Conservation (phyloP, 73 alveolate genomes). For the Blepharisma japonicum region DNA sequence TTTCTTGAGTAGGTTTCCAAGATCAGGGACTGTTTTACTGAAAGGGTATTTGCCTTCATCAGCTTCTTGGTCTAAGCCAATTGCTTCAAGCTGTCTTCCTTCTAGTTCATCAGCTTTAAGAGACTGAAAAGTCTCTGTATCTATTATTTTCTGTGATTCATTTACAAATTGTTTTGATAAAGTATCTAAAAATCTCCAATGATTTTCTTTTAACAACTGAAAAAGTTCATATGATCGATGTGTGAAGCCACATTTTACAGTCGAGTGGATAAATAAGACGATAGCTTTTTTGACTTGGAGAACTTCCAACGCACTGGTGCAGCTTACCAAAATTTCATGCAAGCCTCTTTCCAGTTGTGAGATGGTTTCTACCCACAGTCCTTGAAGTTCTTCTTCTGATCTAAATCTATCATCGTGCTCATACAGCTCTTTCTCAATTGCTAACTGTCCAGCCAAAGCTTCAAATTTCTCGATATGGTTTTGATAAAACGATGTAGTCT, state of each 20-base stretch:
- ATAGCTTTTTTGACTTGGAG: background rate
- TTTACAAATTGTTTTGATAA: background rate
- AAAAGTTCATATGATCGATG: conserved; percentile 17
- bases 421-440: conserved; percentile 8
- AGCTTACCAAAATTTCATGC: background rate
- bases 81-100: background rate
- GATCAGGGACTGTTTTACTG: conserved; percentile 21
- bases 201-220: conserved; percentile 3
- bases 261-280: background rate
- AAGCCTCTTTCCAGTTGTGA: background rate
- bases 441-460: conserved; percentile 4
- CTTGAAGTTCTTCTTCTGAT: conserved; percentile 20
- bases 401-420: conserved; percentile 22
- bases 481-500: background rate
- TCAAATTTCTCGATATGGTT: conserved; percentile 11
- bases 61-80: background rate
- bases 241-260: conserved; percentile 6
- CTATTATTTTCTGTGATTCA: conserved; percentile 4
- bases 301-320: background rate
- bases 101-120: background rate
- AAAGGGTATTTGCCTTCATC: background rate
- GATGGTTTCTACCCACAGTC: conserved; percentile 16
- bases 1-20: background rate
- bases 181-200: background rate
- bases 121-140: background rate